Evolutionary conservation across 306 rosid genomes (phyloP), one percentile per base, ranked within the genome.

Genomic region (Vachellia collinsii): DNA sequence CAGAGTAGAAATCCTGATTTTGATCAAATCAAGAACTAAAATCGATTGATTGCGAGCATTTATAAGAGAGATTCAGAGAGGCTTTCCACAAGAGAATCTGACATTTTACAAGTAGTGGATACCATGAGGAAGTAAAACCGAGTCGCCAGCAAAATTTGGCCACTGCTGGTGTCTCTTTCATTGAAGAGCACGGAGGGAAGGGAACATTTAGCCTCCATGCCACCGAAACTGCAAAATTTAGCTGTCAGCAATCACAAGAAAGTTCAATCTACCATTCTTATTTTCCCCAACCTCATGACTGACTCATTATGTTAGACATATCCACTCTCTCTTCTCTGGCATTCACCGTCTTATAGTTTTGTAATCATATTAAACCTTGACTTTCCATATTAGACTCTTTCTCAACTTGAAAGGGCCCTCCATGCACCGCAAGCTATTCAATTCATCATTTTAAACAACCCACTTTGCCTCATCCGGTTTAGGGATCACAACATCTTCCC

Each of bases 401-500:
- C 70, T 11, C 23, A 11, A 44, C 39, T 41, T 17, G 8, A 76
- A 76, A 11, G 59, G 42, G 59, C 77, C 79, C n/a, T 79, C 46
- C 80, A 48, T 25, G 42, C 46, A 54, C 37, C 4, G 41, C 54
- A 63, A 65, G 48, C 68, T 46, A 63, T 63, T 53, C 65, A 72
- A 47, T 2, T 39, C 6, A 41, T 58, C 61, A 56, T 76, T 74
- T 75, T 82, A 91, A 76, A 91, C 92, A 80, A 75, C 93, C 90
- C 51, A 89, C 78, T 91, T 91, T 79, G 80, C 83, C 89, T 91
- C 93, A 11, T 88, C 86, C 54, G 87, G 61, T 56, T 84, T 84
- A 42, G 93, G 93, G 70, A 91, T 84, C 22, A 78, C 93, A 53
- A 91, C 83, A 81, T 91, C 93, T 77, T 84, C 88, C 83, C 89